phyloP scores from a whole-genome alignment of 495 filamentous ascomycete genomes.

The Zalerion maritima region DNA sequence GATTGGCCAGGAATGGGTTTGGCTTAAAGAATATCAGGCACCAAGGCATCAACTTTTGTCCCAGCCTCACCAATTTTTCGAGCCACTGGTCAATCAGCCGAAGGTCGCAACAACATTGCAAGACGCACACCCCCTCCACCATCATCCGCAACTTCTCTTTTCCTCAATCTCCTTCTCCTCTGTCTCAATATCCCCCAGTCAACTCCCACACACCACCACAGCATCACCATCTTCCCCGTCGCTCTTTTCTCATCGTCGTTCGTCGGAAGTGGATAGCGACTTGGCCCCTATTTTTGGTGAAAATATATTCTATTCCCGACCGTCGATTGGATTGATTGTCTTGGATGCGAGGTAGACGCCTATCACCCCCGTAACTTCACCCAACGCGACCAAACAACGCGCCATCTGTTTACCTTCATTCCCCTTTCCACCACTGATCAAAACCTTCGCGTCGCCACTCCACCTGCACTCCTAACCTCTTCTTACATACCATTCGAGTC shows the following conservation, averaged over 20 bases:
- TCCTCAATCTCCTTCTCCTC: conserved; percentile 12
- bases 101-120: conserved; percentile 9
- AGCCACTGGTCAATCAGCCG: conserved; percentile 9
- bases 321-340: too few relatives aligned
- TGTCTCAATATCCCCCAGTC: conserved; percentile 10
- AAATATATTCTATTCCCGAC: too few relatives aligned
- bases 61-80: conserved; percentile 11
- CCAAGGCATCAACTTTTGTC: too few relatives aligned
- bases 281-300: too few relatives aligned
- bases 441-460: conserved; percentile 10
- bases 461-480: conserved; percentile 9
- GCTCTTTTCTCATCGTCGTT: conserved; percentile 10
- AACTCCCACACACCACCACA: conserved; percentile 6
- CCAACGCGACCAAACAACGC: conserved; percentile 15
- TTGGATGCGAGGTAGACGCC: neutral
- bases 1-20: too few relatives aligned
- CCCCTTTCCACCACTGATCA: conserved; percentile 18
- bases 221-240: conserved; percentile 2
- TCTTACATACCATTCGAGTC: conserved; percentile 4
- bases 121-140: conserved; percentile 8
- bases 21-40: too few relatives aligned
- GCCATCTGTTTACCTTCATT: conserved; percentile 19
- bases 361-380: neutral
- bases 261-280: conserved; percentile 1
- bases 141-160: conserved; percentile 10